phyloP scores from a whole-genome alignment of 1,284 basidiomycete species.

The Fomitopsis schrenkii region DNA sequence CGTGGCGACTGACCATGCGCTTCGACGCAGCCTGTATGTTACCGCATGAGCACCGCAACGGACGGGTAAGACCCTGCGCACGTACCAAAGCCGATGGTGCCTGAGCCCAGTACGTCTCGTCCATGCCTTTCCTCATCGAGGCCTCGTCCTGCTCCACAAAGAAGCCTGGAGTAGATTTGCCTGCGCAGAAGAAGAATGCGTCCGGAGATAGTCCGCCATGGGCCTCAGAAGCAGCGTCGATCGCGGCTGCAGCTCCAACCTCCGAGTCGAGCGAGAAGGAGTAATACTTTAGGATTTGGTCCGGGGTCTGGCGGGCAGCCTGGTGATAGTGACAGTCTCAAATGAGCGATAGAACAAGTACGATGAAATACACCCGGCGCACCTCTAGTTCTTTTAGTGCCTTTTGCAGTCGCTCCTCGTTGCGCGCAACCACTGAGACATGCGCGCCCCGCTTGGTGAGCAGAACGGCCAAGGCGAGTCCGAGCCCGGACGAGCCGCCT shows the following conservation, averaged over 20 bases:
- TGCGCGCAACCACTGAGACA: conserved; percentile 79
- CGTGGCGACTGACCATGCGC: conserved; percentile 60
- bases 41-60: not conserved
- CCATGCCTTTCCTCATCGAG: conserved; percentile 59
- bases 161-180: conserved; percentile 62
- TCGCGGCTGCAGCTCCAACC: conserved; percentile 48
- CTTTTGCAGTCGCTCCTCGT: conserved; percentile 52
- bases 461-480: conserved; percentile 66
- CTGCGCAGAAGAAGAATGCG: conserved; percentile 77
- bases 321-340: conserved; percentile 14
- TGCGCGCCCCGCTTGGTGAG: conserved; percentile 73
- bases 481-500: conserved; percentile 80
- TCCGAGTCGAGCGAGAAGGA: conserved; percentile 57
- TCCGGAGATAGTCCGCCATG: conserved; percentile 63
- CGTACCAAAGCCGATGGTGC: conserved; percentile 79
- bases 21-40: conserved; percentile 61
- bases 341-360: not conserved
- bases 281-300: conserved; percentile 58
- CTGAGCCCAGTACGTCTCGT: conserved; percentile 65
- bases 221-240: conserved; percentile 53
- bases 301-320: conserved; percentile 42
- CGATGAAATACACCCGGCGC: conserved; percentile 6
- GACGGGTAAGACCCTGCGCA: conserved; percentile 3
- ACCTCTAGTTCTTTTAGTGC: conserved; percentile 68
- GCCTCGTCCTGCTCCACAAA: conserved; percentile 67